These are phyloP conservation scores for Penicillium macrosclerotiorum DNA, from an alignment of 495 filamentous ascomycete species.

Conservation along the genomic window DNA sequence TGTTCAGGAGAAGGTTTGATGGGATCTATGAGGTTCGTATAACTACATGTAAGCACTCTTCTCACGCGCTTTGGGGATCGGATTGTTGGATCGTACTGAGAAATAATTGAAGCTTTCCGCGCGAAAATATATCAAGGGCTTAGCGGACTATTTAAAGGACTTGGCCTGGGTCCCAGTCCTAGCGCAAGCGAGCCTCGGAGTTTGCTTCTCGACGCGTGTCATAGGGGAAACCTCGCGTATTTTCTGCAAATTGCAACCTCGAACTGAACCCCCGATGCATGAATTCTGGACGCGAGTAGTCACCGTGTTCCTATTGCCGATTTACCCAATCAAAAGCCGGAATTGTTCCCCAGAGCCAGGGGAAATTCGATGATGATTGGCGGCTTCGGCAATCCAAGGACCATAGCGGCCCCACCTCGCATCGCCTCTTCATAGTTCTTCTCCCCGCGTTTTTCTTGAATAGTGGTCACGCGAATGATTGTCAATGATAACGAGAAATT, in stretches of 20 bases:
- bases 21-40: too few relatives aligned
- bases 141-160: not conserved
- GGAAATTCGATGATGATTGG: conserved; percentile 2
- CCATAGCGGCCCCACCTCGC: not conserved
- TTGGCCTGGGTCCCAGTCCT: not conserved
- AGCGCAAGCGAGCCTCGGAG: too few relatives aligned
- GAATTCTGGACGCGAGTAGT: not conserved
- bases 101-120: too few relatives aligned
- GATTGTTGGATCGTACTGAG: too few relatives aligned
- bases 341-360: not conserved
- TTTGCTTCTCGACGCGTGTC: too few relatives aligned
- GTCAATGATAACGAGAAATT: too few relatives aligned
- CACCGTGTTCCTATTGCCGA: conserved; percentile 1
- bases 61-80: too few relatives aligned
- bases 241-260: not conserved
- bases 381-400: conserved; percentile 5
- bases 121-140: too few relatives aligned
- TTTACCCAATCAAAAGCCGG: not conserved
- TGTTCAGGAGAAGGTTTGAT: not conserved
- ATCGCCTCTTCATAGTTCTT: not conserved
- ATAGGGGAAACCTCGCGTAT: not conserved
- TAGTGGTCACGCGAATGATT: too few relatives aligned
- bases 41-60: too few relatives aligned
- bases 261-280: not conserved
- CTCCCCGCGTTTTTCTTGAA: conserved; percentile 11